A percentile compares a stretch with the other conserved stretches of the same genome.
These are phyloP conservation scores for Helenozyma rhizophorensis DNA, from an alignment of 805 yeast species.

Conservation along the genomic window DNA sequence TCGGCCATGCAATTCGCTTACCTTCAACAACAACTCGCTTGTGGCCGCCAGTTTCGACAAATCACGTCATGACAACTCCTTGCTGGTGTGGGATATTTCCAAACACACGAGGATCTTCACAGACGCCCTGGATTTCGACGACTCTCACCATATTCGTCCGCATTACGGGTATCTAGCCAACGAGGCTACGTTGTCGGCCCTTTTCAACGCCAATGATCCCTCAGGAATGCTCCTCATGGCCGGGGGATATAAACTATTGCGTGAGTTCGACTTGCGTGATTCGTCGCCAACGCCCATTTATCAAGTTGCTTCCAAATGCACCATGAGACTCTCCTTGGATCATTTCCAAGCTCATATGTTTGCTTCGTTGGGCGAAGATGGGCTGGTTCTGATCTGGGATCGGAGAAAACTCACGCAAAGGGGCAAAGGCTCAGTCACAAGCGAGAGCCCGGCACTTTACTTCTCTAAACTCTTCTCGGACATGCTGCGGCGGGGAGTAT, in stretches of 20 bases:
- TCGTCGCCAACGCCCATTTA: conserved; percentile 46
- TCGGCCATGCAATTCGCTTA: conserved; percentile 70
- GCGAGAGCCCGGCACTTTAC: conserved; percentile 54
- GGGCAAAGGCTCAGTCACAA: conserved; percentile 18
- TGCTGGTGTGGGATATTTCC: conserved; percentile 76
- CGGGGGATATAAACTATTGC: conserved; percentile 70
- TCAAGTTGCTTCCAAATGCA: conserved; percentile 73
- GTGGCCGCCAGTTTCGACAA: conserved; percentile 79
- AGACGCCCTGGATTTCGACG: conserved; percentile 24
- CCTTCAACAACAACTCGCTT: conserved; percentile 61
- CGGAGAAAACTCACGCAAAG: conserved; percentile 49
- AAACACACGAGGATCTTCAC: conserved; percentile 43
- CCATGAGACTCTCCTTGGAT: conserved; percentile 63
- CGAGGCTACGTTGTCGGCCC: conserved; percentile 68
- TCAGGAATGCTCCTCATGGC: conserved; percentile 44
- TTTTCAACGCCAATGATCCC: conserved; percentile 40
- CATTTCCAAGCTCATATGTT: conserved; percentile 65
- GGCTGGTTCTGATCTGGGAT: conserved; percentile 81
- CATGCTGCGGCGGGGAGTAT: conserved; percentile 49
- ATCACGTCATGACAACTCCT: conserved; percentile 67
- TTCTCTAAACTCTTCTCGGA: conserved; percentile 62
- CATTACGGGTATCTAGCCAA: conserved; percentile 58
- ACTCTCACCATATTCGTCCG: conserved; percentile 50
- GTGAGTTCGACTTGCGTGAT: conserved; percentile 75
- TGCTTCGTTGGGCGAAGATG: conserved; percentile 77